Percentiles rank a stretch among this genome's conserved stretches.
phyloP scores from a whole-genome alignment of 2,329 filamentous ascomycete genomes.

The Sporothrix protearum region DNA sequence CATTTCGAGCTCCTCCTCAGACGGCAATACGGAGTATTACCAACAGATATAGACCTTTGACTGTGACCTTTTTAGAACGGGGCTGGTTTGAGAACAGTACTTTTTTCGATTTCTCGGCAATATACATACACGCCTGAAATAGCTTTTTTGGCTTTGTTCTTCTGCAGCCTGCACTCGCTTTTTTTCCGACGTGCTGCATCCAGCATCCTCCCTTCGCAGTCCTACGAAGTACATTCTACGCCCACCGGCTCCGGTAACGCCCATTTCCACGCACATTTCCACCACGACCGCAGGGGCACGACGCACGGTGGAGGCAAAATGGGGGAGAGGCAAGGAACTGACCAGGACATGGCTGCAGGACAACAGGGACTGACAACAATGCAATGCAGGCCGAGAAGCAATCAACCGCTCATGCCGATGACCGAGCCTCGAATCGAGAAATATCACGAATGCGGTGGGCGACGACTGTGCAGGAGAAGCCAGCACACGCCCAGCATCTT shows the following conservation, averaged over 20 bases:
- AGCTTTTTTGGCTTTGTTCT: background rate
- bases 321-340: background rate
- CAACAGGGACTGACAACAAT: background rate
- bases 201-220: background rate
- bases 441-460: background rate
- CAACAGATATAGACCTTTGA: background rate
- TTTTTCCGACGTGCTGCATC: background rate
- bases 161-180: background rate
- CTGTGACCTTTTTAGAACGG: background rate
- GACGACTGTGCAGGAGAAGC: background rate
- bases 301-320: background rate
- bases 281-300: background rate
- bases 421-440: constrained; percentile 14
- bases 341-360: background rate
- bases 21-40: background rate
- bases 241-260: background rate
- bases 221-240: background rate
- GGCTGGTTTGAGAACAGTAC: background rate
- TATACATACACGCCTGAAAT: background rate
- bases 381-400: constrained; percentile 2
- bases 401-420: constrained; percentile 9
- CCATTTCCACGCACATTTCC: background rate
- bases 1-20: background rate
- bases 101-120: background rate
- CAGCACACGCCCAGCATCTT: background rate